Conservation (phyloP, 2,329 filamentous ascomycete genomes). For the Xylaria sp. region DNA sequence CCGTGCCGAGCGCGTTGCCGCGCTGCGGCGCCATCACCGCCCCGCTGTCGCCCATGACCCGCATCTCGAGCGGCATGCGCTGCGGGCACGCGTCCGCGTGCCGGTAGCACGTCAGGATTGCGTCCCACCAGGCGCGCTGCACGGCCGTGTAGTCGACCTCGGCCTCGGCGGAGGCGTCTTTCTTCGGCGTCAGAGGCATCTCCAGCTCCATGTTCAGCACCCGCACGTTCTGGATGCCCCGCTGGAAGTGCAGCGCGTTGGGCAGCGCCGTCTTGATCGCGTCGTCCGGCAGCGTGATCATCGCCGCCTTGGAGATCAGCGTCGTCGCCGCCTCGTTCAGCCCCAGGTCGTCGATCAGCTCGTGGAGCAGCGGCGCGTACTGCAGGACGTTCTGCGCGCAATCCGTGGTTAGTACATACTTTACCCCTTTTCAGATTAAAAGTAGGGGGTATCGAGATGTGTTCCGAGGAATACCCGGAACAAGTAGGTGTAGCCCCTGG, state of each 20-base stretch:
- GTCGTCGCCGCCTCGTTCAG: constrained; percentile 17
- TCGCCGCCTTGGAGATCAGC: constrained; percentile 40
- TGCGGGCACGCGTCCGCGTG: constrained; percentile 41
- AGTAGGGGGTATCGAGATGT: too few relatives aligned
- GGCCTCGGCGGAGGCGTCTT: constrained; percentile 38
- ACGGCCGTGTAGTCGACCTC: constrained; percentile 44
- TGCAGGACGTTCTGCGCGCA: constrained; percentile 38
- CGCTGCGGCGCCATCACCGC: constrained; percentile 48
- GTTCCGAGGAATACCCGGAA: too few relatives aligned
- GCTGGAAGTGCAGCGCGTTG: constrained; percentile 51
- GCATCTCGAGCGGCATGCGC: constrained; percentile 48
- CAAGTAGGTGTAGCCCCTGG: too few relatives aligned
- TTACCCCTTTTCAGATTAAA: too few relatives aligned
- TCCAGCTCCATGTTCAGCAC: constrained; percentile 50
- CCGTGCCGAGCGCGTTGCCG: constrained; percentile 45
- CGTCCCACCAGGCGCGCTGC: constrained; percentile 54
- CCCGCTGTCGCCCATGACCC: constrained; percentile 47
- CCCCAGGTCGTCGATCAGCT: not conserved
- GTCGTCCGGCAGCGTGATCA: constrained; percentile 35
- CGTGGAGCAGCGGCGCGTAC: not conserved
- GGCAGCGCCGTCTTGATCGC: constrained; percentile 46
- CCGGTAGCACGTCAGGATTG: constrained; percentile 48
- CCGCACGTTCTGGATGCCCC: constrained; percentile 49
- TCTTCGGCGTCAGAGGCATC: constrained; percentile 44
- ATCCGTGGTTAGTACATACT: too few relatives aligned